Conservation (phyloP, 768 basidiomycete species). For the Lentinula detonsa region DNA sequence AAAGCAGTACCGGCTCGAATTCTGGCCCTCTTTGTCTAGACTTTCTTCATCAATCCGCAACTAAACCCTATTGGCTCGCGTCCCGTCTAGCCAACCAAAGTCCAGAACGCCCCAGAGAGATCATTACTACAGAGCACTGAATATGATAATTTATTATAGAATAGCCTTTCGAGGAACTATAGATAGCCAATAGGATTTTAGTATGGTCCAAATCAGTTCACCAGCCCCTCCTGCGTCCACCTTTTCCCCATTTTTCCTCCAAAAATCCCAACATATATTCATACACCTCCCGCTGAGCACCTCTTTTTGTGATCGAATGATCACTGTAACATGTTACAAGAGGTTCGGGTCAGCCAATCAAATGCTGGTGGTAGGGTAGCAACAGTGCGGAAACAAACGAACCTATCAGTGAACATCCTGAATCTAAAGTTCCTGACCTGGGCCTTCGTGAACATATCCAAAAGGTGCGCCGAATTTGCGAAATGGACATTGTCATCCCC, state of each 20-base stretch:
- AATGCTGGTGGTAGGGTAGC: constrained; percentile 11
- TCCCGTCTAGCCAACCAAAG: constrained; percentile 4
- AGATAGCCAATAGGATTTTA: not conserved
- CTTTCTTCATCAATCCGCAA: constrained; percentile 1
- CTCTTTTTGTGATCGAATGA: constrained; percentile 67
- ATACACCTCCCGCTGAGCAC: constrained; percentile 79
- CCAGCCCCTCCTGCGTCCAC: constrained; percentile 60
- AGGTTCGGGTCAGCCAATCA: constrained; percentile 10
- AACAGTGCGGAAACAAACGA: constrained; percentile 14
- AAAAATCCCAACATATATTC: constrained; percentile 84
- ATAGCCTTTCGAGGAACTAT: not conserved
- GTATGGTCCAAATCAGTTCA: constrained; percentile 13
- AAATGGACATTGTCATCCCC: constrained; percentile 98
- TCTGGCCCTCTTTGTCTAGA: constrained; percentile 4
- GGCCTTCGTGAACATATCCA: constrained; percentile 87
- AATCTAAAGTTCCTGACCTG: constrained; percentile 75
- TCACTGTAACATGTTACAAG: constrained; percentile 44
- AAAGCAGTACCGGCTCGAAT: constrained; percentile 1
- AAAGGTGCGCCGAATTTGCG: constrained; percentile 81
- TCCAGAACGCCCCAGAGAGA: constrained; percentile 2
- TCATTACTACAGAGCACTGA: not conserved
- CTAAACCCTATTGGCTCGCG: not conserved
- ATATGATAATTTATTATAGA: not conserved
- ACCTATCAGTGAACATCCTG: constrained; percentile 98
- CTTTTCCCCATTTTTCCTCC: constrained; percentile 90